A percentile compares a stretch with the other conserved stretches of the same genome.
Evolutionary conservation across 192 early-diverging fungal species (phyloP).

Genomic region (Gaertneriomyces semiglobifer): DNA sequence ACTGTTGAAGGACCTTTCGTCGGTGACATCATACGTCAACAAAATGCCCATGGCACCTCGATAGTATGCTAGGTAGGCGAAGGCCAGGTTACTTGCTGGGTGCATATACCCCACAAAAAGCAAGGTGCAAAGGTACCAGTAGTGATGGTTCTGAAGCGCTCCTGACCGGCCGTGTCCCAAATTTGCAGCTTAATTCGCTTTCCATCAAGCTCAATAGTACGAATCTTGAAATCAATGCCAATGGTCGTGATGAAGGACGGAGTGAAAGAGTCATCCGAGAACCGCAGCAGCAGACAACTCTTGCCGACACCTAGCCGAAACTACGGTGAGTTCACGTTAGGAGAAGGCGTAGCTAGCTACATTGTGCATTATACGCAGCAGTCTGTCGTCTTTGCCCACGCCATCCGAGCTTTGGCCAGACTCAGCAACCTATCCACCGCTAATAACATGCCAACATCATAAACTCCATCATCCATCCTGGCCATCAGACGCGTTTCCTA

Average conservation of each 20-base stretch:
- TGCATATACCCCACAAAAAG: neutral
- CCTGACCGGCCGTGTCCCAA: constrained; percentile 99
- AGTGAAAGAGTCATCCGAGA: constrained; percentile 98
- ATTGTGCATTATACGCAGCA: no score
- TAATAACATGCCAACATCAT: no score
- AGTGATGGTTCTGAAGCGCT: constrained; percentile 98
- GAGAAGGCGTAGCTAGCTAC: no score
- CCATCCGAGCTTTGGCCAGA: no score
- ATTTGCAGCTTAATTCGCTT: constrained; percentile 99
- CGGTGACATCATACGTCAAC: constrained; percentile 96
- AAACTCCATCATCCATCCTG: no score
- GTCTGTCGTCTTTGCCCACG: no score
- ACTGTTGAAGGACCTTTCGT: constrained; percentile 97
- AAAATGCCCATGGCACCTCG: constrained; percentile 99
- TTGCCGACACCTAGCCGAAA: constrained; percentile 82
- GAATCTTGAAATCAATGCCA: constrained; percentile 99
- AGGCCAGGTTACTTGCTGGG: neutral
- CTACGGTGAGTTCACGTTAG: no score
- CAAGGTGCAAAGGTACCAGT: constrained; percentile 61
- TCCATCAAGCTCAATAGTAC: constrained; percentile 97
- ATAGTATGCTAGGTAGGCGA: constrained; percentile 76
- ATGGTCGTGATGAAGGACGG: constrained; percentile 99
- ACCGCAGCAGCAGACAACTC: constrained; percentile 91
- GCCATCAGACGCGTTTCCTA: no score
- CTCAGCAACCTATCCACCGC: no score